A percentile compares a stretch with the other conserved stretches of the same genome.
Evolutionary conservation across 2,329 filamentous ascomycete species (phyloP).

Genomic region (Pseudogymnoascus sp.): DNA sequence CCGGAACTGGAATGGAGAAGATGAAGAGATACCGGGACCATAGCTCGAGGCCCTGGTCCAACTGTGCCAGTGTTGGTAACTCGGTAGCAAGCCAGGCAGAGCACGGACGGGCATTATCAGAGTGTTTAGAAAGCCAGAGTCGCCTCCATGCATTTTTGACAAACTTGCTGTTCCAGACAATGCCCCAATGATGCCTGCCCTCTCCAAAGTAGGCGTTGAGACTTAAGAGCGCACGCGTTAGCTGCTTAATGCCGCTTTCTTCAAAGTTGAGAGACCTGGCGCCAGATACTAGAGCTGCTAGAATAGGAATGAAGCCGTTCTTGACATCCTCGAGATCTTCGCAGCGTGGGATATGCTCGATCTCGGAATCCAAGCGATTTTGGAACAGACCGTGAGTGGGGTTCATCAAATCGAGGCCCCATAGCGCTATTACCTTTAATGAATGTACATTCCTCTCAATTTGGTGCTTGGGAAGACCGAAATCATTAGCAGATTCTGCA

Average conservation of each 20-base stretch:
- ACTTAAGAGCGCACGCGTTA: slow-evolving; percentile 22
- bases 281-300: slow-evolving; percentile 43
- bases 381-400: slow-evolving; percentile 43
- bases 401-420: slow-evolving; percentile 43
- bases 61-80: slow-evolving; percentile 37
- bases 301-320: slow-evolving; percentile 45
- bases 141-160: slow-evolving; percentile 40
- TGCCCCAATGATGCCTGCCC: slow-evolving; percentile 36
- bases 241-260: slow-evolving; percentile 38
- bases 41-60: slow-evolving; percentile 39
- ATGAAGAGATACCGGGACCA: slow-evolving; percentile 42
- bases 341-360: slow-evolving; percentile 39
- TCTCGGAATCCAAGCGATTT: slow-evolving; percentile 42
- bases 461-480: slow-evolving; percentile 41
- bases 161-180: slow-evolving; percentile 39
- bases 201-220: slow-evolving; percentile 31
- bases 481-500: slow-evolving; percentile 45
- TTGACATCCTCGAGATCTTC: slow-evolving; percentile 40
- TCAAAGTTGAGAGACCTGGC: slow-evolving; percentile 40
- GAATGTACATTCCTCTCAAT: slow-evolving; percentile 44
- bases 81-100: slow-evolving; percentile 40
- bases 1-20: slow-evolving; percentile 39
- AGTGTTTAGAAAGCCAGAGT: slow-evolving; percentile 38
- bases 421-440: slow-evolving; percentile 41
- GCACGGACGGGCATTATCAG: slow-evolving; percentile 34